Evolutionary conservation across 306 rosid species (phyloP).

Genomic region (Hippophae gyantsensis): DNA sequence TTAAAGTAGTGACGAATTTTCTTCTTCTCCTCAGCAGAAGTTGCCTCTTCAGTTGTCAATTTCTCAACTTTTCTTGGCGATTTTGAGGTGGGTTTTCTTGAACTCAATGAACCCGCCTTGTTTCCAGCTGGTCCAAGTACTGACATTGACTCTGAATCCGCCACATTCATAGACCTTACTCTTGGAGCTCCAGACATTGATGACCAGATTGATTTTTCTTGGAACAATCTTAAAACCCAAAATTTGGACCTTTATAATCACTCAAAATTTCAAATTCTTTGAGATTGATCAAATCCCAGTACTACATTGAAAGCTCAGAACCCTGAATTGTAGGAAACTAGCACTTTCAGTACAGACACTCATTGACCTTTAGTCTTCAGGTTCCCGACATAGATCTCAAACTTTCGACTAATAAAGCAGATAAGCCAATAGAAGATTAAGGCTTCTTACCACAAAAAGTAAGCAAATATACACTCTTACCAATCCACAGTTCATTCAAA

Average conservation of each 20-base stretch:
- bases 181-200: conserved; percentile 73
- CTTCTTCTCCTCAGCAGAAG: conserved; percentile 42
- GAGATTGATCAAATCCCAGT: conserved; percentile 18
- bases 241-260: conserved; percentile 6
- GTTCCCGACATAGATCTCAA: conserved; percentile 44
- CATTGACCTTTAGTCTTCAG: conserved; percentile 22
- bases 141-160: conserved; percentile 62
- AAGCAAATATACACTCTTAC: conserved; percentile 3
- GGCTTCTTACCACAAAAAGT: too few relatives aligned
- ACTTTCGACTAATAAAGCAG: conserved; percentile 22
- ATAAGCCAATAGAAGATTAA: neutral
- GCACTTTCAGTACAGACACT: conserved; percentile 10
- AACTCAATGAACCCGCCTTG: conserved; percentile 46
- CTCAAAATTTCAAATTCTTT: conserved; percentile 7
- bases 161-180: conserved; percentile 76
- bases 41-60: conserved; percentile 25
- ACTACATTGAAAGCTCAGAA: conserved; percentile 15
- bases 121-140: conserved; percentile 72
- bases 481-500: neutral
- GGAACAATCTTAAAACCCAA: conserved; percentile 6
- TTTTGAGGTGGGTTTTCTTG: conserved; percentile 46
- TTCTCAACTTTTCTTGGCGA: conserved; percentile 51
- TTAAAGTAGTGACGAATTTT: conserved; percentile 32
- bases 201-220: conserved; percentile 4
- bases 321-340: neutral